Percentiles rank a stretch among this genome's conserved stretches.
Evolutionary conservation across 139 green algal genomes (phyloP).

Genomic region (Chara braunii): DNA sequence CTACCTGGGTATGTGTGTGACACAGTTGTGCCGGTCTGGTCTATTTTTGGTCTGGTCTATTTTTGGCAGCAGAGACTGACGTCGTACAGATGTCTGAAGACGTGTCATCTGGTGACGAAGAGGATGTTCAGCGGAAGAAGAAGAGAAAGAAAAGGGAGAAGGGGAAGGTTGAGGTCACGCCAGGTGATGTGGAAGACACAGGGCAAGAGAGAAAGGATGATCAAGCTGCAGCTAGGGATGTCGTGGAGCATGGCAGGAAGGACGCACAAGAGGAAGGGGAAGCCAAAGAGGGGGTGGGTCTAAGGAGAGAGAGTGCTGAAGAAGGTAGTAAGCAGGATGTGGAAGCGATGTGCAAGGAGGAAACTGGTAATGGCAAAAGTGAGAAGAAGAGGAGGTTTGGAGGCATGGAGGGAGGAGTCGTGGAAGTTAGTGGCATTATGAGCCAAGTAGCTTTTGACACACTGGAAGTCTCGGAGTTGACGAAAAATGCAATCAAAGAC

Average conservation of each 20-base stretch:
- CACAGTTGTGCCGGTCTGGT: no score
- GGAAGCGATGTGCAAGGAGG: background rate
- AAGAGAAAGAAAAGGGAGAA: background rate
- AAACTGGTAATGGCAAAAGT: no score
- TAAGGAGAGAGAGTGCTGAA: constrained; percentile 2
- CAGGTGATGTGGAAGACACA: background rate
- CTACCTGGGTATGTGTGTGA: no score
- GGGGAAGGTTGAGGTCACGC: background rate
- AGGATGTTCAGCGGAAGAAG: background rate
- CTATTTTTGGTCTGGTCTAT: no score
- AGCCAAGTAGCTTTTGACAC: constrained; percentile 49
- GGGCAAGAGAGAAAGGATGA: background rate
- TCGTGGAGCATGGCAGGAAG: background rate
- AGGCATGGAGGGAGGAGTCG: constrained; percentile 12
- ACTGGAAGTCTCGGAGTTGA: constrained; percentile 58
- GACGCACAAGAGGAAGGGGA: background rate
- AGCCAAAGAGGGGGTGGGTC: background rate
- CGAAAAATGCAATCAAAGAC: constrained; percentile 44
- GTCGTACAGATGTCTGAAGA: no score
- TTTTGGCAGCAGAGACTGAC: no score
- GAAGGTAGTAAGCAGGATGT: background rate
- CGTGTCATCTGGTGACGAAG: no score
- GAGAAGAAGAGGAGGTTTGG: constrained; percentile 20
- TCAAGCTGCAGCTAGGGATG: background rate
- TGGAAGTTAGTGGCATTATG: constrained; percentile 37